phyloP scores from a whole-genome alignment of 768 basidiomycete genomes.

The Hemileccinum impolitum region DNA sequence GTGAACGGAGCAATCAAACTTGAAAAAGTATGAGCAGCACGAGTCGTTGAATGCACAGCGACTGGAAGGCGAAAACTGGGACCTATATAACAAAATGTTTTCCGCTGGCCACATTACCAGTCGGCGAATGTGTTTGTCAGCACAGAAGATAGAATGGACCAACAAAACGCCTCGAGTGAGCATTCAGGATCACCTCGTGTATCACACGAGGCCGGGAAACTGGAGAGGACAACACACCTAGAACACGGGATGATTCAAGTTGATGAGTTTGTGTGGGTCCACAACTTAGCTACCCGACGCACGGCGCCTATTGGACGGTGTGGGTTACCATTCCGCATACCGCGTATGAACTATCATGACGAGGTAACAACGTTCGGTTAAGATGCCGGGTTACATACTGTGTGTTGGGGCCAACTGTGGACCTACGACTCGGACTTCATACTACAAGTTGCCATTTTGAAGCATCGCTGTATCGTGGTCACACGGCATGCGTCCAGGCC shows the following conservation, averaged over 20 bases:
- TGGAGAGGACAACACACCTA: not conserved
- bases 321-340: too few species aligned
- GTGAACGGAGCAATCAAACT: not conserved
- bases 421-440: too few species aligned
- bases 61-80: not conserved
- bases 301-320: not conserved
- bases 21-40: not conserved
- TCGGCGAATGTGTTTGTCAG: not conserved
- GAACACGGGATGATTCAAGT: slow-evolving; percentile 1
- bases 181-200: slow-evolving; percentile 18
- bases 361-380: too few species aligned
- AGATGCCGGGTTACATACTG: too few species aligned
- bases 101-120: slow-evolving; percentile 1
- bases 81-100: not conserved
- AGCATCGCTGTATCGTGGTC: too few species aligned
- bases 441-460: too few species aligned
- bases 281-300: not conserved
- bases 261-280: slow-evolving; percentile 1
- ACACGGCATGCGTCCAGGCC: too few species aligned
- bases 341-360: too few species aligned
- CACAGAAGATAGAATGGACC: slow-evolving; percentile 1
- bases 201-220: slow-evolving; percentile 14
- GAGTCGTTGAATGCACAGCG: not conserved
- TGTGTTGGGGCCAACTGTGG: too few species aligned
- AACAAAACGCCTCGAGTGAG: slow-evolving; percentile 12